Base-by-base conservation (phyloP, 306 rosid genomes). In the Vigna mungo region DNA sequence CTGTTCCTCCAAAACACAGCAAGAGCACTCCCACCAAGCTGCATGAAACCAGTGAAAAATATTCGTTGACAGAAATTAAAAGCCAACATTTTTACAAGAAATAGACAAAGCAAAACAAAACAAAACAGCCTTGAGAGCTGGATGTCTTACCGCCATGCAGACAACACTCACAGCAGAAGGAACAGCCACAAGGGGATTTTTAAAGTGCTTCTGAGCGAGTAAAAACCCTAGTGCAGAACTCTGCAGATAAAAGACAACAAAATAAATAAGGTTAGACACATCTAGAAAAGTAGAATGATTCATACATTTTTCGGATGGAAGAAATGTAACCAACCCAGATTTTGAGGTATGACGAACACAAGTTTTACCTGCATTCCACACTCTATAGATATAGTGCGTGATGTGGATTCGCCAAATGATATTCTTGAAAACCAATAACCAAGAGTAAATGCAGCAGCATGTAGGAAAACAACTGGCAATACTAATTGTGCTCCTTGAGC, bases 141-240 rank as follows among this genome's bases (percentile, higher is more conserved):
- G 21, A 56, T 72, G 72, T 58, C 87, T 1, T 88, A 95, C 98
- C 64, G 98, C 98, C 98, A 95, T 92, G 75, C 96, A 95, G 70
- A 95, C 96, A 60, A 95, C 97, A 7, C 97, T 95, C 68, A 95
- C 97, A 17, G 99, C 97, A 15, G 97, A 92, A 70, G 99, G 99
- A 83, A 90, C 96, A 9, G 97, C 91, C 7, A 95, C 97, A 23
- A 92, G 91, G 18, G 99, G 97, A 65, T 95, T 92, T 30, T 90
- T 80, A 56, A 92, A 95, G 86, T 92, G 99, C 85, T 91, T 95
- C 82, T 95, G 96, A 83, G 98, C 98, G 65, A 95, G 97, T 48
- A 89, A 86, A 87, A 92, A 92, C 21, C 99, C 99, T 13, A 95
- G 95, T 44, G 97, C 97, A 58, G 98, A 95, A 85, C 98, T 92